These are phyloP conservation scores for Mesembryanthemum crystallinum DNA, from an alignment of 148 eudicot genomes.

Conservation along the genomic window DNA sequence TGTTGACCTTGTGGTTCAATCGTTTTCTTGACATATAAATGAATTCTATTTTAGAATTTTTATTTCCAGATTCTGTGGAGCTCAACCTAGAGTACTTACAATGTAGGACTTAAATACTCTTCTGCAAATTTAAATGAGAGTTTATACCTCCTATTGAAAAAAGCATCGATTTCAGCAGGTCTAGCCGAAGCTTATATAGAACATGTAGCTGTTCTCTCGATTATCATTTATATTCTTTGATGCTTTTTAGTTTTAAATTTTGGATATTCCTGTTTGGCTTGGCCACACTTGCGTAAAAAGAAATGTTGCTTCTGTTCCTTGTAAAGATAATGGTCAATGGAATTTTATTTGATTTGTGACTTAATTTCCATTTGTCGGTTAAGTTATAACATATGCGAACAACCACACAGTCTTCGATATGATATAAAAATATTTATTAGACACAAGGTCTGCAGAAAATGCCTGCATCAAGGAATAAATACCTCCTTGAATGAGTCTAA, in stretches of 20 bases:
- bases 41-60: background rate
- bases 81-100: background rate
- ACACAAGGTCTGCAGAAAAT: background rate
- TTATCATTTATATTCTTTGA: background rate
- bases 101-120: background rate
- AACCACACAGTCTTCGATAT: background rate
- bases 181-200: background rate
- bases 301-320: background rate
- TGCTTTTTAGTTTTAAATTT: background rate
- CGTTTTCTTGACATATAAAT: background rate
- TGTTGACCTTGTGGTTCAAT: constrained; percentile 11
- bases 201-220: background rate
- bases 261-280: background rate
- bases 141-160: background rate
- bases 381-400: constrained; percentile 1
- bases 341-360: background rate
- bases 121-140: background rate
- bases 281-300: background rate
- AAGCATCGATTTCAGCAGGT: background rate
- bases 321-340: background rate
- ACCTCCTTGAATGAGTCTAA: constrained; percentile 22
- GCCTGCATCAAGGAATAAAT: constrained; percentile 4
- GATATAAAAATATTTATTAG: constrained; percentile 5
- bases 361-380: constrained; percentile 9
- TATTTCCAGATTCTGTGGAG: background rate